A percentile compares a stretch with the other conserved stretches of the same genome.
phyloP scores from a whole-genome alignment of 345 rosid species.

The Populus simonii region DNA sequence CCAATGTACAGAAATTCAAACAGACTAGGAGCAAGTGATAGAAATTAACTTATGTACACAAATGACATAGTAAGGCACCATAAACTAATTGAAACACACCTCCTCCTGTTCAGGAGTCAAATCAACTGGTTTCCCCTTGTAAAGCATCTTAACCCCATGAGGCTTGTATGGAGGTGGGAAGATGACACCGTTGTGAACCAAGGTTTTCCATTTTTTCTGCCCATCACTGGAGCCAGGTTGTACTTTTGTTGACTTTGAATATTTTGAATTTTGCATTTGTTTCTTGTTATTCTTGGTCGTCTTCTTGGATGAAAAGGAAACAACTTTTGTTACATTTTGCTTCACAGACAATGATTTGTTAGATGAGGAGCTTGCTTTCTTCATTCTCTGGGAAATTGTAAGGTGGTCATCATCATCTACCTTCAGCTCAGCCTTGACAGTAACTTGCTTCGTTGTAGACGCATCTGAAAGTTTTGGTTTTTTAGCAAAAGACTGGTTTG shows the following conservation, averaged over 20 bases:
- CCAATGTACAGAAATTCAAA: background rate
- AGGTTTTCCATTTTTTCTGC: slow-evolving; percentile 94
- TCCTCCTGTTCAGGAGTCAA: slow-evolving; percentile 87
- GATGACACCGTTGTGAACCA: slow-evolving; percentile 93
- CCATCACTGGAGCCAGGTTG: slow-evolving; percentile 84
- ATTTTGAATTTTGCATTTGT: slow-evolving; percentile 53
- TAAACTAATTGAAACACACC: slow-evolving; percentile 37
- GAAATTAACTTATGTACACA: background rate
- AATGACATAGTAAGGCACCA: background rate
- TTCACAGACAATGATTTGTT: slow-evolving; percentile 49
- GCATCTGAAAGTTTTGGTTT: slow-evolving; percentile 59
- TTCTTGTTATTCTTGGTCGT: slow-evolving; percentile 51
- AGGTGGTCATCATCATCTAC: slow-evolving; percentile 67
- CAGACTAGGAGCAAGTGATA: background rate
- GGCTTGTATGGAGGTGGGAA: slow-evolving; percentile 87
- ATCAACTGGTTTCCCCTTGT: slow-evolving; percentile 74
- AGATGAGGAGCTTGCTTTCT: slow-evolving; percentile 45
- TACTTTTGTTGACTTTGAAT: slow-evolving; percentile 62
- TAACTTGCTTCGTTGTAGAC: slow-evolving; percentile 45
- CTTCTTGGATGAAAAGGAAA: slow-evolving; percentile 54
- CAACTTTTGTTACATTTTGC: slow-evolving; percentile 45
- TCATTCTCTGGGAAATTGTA: slow-evolving; percentile 75
- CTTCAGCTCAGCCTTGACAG: slow-evolving; percentile 46
- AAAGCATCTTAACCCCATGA: slow-evolving; percentile 83
- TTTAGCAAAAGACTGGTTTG: slow-evolving; percentile 50